Conservation (phyloP, 2,329 filamentous ascomycete genomes). For the Dryadomyces quercivorus region DNA sequence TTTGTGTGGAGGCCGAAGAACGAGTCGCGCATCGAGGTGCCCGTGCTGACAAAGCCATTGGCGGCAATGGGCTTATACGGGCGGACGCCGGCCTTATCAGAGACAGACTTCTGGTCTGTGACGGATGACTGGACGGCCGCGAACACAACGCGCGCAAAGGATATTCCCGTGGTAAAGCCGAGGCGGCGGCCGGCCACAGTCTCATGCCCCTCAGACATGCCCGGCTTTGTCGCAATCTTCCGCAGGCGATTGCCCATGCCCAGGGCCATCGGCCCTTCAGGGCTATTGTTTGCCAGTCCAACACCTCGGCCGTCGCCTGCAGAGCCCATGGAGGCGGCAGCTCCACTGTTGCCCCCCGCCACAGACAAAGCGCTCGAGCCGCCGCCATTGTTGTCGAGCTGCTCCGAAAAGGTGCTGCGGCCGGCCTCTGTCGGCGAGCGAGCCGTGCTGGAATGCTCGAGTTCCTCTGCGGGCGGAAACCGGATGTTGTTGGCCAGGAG, state of each 20-base stretch:
- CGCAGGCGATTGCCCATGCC: neutral
- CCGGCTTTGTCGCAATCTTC: neutral
- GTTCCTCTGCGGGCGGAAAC: conserved; percentile 58
- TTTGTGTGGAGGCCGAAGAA: conserved; percentile 95
- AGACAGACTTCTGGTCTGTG: conserved; percentile 50
- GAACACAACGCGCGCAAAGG: conserved; percentile 87
- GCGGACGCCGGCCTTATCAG: conserved; percentile 51
- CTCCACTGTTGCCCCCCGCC: neutral
- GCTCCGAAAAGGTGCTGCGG: conserved; percentile 14
- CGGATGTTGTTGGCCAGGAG: conserved; percentile 56
- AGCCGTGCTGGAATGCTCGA: conserved; percentile 36
- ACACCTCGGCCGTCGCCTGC: neutral
- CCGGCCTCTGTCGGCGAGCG: conserved; percentile 4
- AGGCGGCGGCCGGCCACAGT: conserved; percentile 55
- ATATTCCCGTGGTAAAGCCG: conserved; percentile 80
- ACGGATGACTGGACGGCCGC: conserved; percentile 73
- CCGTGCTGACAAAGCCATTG: conserved; percentile 30
- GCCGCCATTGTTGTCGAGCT: conserved; percentile 19
- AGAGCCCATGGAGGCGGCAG: neutral
- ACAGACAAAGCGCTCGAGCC: conserved; percentile 1
- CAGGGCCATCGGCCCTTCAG: neutral
- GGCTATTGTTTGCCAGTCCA: neutral
- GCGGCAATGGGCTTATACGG: conserved; percentile 43
- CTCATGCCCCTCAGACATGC: conserved; percentile 17
- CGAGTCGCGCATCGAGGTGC: conserved; percentile 82